A percentile compares a stretch with the other conserved stretches of the same genome.
Conservation (phyloP, 108 stramenopile species). For the Licmophora abbreviata region DNA sequence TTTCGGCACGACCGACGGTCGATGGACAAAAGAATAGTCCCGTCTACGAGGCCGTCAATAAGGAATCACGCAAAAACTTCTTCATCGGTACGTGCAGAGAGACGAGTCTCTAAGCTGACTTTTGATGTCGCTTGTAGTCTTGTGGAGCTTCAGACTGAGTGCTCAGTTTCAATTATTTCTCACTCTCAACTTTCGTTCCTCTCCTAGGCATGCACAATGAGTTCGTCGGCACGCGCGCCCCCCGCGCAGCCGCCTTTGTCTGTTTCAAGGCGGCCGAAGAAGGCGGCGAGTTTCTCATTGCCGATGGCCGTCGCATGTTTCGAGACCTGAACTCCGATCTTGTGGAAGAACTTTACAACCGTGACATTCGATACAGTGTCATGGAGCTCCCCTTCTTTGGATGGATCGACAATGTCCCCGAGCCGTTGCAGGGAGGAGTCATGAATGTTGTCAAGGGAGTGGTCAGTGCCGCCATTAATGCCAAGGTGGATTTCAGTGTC, state of each 20-base stretch:
- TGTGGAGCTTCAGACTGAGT: too few species aligned
- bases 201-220: conserved; percentile 85
- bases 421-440: conserved; percentile 38
- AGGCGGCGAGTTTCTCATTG: conserved; percentile 86
- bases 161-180: too few species aligned
- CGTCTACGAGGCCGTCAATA: conserved; percentile 89
- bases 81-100: conserved; percentile 65
- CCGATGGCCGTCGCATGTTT: conserved; percentile 76
- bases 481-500: conserved; percentile 85
- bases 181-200: conserved; percentile 1
- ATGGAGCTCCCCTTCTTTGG: conserved; percentile 91
- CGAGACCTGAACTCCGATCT: conserved; percentile 64
- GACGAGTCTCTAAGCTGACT: too few species aligned
- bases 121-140: too few species aligned
- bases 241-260: conserved; percentile 83
- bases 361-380: conserved; percentile 76
- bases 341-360: conserved; percentile 67
- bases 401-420: conserved; percentile 70
- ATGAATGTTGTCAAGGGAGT: conserved; percentile 61
- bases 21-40: conserved; percentile 74
- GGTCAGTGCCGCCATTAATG: conserved; percentile 73
- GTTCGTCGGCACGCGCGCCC: conserved; percentile 84
- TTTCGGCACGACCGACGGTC: conserved; percentile 76
- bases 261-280: conserved; percentile 87
- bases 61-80: conserved; percentile 86